Evolutionary conservation across 306 rosid genomes (phyloP), one percentile per base, ranked within the genome.

Genomic region (Prunus davidiana): DNA sequence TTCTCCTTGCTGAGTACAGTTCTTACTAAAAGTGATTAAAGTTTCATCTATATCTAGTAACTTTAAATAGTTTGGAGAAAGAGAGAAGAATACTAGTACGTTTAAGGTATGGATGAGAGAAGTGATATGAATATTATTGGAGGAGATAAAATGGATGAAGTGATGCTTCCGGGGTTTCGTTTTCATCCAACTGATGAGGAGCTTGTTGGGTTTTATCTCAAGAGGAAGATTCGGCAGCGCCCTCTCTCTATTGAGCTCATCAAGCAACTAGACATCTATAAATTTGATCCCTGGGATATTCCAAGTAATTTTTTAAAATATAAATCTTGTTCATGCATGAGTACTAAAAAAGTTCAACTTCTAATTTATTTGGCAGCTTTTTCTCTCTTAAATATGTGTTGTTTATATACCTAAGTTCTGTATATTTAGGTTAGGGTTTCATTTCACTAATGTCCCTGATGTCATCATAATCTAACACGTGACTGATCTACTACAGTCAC

Each of bases 131-230:
- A 47, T 19, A 27, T 24, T 24, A 46, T 66, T 62, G 75, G 54
- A 13, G 73, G 8, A 54, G 93, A 92, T 52, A 91, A 91, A 76
- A 60, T 83, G 58, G 99, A 91, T 52, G 97, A 95, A 63, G 84
- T 95, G 13, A 81, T 94, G 73, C 88, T 95, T 12, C 98, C 98
- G 3, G 98, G 98, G 76, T 95, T 95, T 80, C 85, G 98, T 47
- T 95, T 95, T 83, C 98, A 95, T 72, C 98, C 98, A 49, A 95
- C 98, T 3, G 98, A 95, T 69, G 98, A 95, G 80, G 98, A 95
- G 85, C 93, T 95, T 74, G 97, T 95, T 19, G 97, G 96, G 54
- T 95, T 95, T 75, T 95, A 95, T 47, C 86, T 95, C 69, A 95
- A 87, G 82, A 92, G 92, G 77, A 95, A 90, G 89, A 79, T 90